Percentiles rank a stretch among this genome's conserved stretches.
Conservation (phyloP, 306 rosid genomes). For the Lotus japonicus region DNA sequence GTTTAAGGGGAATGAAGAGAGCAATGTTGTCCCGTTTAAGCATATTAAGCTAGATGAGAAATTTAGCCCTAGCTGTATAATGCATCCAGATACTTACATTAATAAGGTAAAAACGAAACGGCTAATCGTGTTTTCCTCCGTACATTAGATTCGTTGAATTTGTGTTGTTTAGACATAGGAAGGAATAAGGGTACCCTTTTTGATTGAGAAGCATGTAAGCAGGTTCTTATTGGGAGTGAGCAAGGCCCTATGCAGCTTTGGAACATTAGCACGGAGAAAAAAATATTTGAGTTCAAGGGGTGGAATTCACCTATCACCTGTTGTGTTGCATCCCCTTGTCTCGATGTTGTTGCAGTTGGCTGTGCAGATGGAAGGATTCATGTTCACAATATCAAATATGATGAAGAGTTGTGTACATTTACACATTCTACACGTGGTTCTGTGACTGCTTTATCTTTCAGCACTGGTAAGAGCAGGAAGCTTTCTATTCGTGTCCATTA, state of each 20-base stretch:
- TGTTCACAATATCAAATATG: conserved; percentile 69
- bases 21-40: conserved; percentile 43
- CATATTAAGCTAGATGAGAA: conserved; percentile 46
- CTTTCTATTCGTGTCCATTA: not conserved
- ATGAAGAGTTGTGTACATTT: conserved; percentile 74
- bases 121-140: not conserved
- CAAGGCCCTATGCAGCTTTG: conserved; percentile 89
- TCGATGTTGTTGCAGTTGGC: conserved; percentile 88
- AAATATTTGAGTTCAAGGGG: conserved; percentile 77
- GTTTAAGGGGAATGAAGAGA: conserved; percentile 52
- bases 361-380: conserved; percentile 84
- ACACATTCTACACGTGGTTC: conserved; percentile 89
- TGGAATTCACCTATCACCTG: conserved; percentile 75
- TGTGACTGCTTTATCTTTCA: conserved; percentile 83
- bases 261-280: conserved; percentile 84
- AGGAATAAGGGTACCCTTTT: not conserved
- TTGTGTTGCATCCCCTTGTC: conserved; percentile 86
- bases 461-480: conserved; percentile 51
- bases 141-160: not conserved
- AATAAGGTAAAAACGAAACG: conserved; percentile 67
- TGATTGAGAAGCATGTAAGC: conserved; percentile 24
- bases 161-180: not conserved
- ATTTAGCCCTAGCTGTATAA: conserved; percentile 55
- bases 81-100: conserved; percentile 91
- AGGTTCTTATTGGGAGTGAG: conserved; percentile 85